These are phyloP conservation scores for Claviceps sp. DNA, from an alignment of 2,329 filamentous ascomycete species.

Conservation along the genomic window DNA sequence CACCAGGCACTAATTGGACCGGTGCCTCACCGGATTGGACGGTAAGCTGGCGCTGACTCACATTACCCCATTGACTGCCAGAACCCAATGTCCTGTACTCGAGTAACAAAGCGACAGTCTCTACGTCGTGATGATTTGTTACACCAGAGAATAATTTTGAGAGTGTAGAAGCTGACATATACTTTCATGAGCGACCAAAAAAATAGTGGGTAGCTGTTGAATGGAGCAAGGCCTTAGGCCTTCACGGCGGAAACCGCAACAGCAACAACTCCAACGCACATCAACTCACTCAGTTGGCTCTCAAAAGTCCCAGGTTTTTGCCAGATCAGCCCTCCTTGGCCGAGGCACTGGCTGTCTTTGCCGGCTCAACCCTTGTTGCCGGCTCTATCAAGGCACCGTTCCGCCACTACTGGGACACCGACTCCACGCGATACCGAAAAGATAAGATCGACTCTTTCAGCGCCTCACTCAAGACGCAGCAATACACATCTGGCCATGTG, in stretches of 20 bases:
- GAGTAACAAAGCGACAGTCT: background rate
- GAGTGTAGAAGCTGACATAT: background rate
- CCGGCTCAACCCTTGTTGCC: conserved; percentile 51
- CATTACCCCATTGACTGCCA: background rate
- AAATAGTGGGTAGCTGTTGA: conserved; percentile 32
- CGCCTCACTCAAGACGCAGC: conserved; percentile 47
- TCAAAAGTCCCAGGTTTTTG: conserved; percentile 27
- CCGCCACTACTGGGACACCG: conserved; percentile 36
- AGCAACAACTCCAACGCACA: conserved; percentile 46
- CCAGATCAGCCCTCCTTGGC: conserved; percentile 50
- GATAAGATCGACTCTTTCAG: conserved; percentile 44
- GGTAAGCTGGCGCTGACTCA: conserved; percentile 7
- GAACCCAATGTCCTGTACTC: too few species aligned
- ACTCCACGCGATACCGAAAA: conserved; percentile 20
- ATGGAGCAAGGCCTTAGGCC: conserved; percentile 41
- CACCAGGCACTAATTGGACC: conserved; percentile 17
- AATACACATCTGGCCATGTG: conserved; percentile 56
- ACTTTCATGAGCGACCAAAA: background rate
- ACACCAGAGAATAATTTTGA: background rate
- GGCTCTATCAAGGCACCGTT: conserved; percentile 47
- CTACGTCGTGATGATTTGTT: background rate
- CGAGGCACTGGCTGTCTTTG: conserved; percentile 60
- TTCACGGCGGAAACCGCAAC: conserved; percentile 41
- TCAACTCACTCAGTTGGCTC: conserved; percentile 39
- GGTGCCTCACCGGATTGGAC: conserved; percentile 36